Percentiles rank a stretch among this genome's conserved stretches.
Conservation (phyloP, 2,329 filamentous ascomycete genomes). For the Thelonectria blattea region DNA sequence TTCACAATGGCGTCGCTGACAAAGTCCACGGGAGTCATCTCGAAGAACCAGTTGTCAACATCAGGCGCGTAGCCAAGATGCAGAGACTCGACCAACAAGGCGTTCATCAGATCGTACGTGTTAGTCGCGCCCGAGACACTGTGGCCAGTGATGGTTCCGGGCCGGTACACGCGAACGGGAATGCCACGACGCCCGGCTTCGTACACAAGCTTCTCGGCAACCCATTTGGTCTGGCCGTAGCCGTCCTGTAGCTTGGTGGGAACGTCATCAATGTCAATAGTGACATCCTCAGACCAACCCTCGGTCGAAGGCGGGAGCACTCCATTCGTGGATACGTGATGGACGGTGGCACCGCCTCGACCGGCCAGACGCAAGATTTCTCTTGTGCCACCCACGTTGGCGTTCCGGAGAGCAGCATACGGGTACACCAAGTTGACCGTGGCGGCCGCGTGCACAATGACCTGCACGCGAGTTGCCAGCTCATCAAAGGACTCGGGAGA, state of each 20-base stretch:
- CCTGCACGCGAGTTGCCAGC: slow-evolving; percentile 69
- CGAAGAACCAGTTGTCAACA: slow-evolving; percentile 76
- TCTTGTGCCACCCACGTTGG: slow-evolving; percentile 80
- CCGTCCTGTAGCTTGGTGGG: slow-evolving; percentile 73
- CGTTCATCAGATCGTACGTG: slow-evolving; percentile 78
- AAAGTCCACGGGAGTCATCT: slow-evolving; percentile 87
- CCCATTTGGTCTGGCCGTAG: slow-evolving; percentile 84
- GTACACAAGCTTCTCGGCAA: slow-evolving; percentile 75
- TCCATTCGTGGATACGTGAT: slow-evolving; percentile 82
- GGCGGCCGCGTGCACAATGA: slow-evolving; percentile 78
- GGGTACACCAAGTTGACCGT: slow-evolving; percentile 84
- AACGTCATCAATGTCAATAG: slow-evolving; percentile 71
- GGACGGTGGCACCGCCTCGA: slow-evolving; percentile 71
- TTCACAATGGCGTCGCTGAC: slow-evolving; percentile 77
- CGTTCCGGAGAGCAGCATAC: slow-evolving; percentile 74
- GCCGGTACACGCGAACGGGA: slow-evolving; percentile 73
- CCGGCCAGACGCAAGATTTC: slow-evolving; percentile 76
- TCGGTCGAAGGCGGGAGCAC: slow-evolving; percentile 73
- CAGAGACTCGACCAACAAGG: slow-evolving; percentile 77
- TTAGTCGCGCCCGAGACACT: slow-evolving; percentile 77
- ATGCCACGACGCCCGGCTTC: slow-evolving; percentile 73
- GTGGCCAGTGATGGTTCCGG: slow-evolving; percentile 80
- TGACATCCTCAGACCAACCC: slow-evolving; percentile 74
- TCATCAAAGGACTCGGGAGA: slow-evolving; percentile 68
- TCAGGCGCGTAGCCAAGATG: slow-evolving; percentile 73